phyloP scores from a whole-genome alignment of 768 basidiomycete species.

The Lanmaoa rubissima region DNA sequence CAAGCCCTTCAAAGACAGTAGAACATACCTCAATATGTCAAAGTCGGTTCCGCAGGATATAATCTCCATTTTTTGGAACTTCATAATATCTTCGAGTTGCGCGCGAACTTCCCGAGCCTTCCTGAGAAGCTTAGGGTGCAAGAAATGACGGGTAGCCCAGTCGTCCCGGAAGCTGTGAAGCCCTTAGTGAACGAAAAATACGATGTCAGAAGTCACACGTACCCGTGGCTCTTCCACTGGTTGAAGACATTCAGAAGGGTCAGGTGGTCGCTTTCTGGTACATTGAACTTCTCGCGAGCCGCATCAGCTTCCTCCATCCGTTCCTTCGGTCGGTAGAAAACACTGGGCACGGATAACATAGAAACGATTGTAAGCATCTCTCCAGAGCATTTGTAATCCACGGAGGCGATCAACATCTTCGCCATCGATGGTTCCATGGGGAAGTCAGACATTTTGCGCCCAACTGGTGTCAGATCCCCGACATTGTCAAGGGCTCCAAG shows the following conservation, averaged over 20 bases:
- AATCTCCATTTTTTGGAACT: conserved; percentile 94
- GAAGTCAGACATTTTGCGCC: conserved; percentile 98
- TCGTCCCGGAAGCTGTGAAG: conserved; percentile 78
- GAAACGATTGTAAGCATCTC: conserved; percentile 99
- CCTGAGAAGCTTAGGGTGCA: conserved; percentile 92
- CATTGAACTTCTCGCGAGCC: conserved; percentile 96
- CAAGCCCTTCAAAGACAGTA: background rate
- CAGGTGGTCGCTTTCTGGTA: conserved; percentile 96
- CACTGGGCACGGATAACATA: conserved; percentile 97
- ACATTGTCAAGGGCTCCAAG: conserved; percentile 96
- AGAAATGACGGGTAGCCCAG: conserved; percentile 92
- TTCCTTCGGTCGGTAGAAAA: conserved; percentile 97
- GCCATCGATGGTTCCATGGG: conserved; percentile 99
- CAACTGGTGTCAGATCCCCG: conserved; percentile 90
- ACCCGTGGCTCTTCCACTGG: conserved; percentile 98
- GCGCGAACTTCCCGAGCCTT: conserved; percentile 94
- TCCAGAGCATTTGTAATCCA: conserved; percentile 87
- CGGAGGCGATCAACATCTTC: conserved; percentile 91
- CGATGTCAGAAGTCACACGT: conserved; percentile 25
- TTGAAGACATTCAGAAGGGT: conserved; percentile 95
- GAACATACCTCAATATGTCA: conserved; percentile 71
- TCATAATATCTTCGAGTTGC: conserved; percentile 99
- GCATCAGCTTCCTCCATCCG: conserved; percentile 97
- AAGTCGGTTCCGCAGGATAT: conserved; percentile 94
- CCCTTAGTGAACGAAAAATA: conserved; percentile 3